phyloP scores from a whole-genome alignment of 495 filamentous ascomycete genomes.

The Cercophora samala region DNA sequence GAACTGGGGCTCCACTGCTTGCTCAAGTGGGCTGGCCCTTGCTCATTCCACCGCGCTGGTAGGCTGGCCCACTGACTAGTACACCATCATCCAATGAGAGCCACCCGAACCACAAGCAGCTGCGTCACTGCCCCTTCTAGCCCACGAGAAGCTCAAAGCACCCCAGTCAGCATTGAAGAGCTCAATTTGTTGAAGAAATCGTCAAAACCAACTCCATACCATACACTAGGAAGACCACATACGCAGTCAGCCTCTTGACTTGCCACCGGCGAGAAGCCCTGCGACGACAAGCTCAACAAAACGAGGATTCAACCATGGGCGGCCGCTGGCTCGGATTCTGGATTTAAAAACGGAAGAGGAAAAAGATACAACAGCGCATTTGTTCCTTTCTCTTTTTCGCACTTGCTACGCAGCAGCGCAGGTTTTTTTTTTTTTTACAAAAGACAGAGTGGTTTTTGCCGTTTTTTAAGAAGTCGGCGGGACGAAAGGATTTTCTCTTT shows the following conservation, averaged over 20 bases:
- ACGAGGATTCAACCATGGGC: slow-evolving; percentile 16
- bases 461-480: neutral
- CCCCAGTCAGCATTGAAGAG: neutral
- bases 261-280: neutral
- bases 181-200: neutral
- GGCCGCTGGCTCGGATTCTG: slow-evolving; percentile 11
- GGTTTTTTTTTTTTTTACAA: neutral
- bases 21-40: neutral
- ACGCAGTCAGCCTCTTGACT: neutral
- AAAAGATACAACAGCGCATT: neutral
- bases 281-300: neutral
- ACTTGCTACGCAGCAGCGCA: slow-evolving; percentile 1
- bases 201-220: neutral
- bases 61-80: neutral
- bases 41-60: neutral
- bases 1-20: neutral
- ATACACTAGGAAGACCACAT: neutral
- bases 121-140: slow-evolving; percentile 9
- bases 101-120: neutral
- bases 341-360: slow-evolving; percentile 10
- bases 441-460: neutral
- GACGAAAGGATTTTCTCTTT: neutral
- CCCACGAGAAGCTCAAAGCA: neutral
- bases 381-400: slow-evolving; percentile 2
- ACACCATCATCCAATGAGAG: neutral